A percentile compares a stretch with the other conserved stretches of the same genome.
Evolutionary conservation across 2,329 filamentous ascomycete species (phyloP).

Genomic region (Intubia oerlemansii): DNA sequence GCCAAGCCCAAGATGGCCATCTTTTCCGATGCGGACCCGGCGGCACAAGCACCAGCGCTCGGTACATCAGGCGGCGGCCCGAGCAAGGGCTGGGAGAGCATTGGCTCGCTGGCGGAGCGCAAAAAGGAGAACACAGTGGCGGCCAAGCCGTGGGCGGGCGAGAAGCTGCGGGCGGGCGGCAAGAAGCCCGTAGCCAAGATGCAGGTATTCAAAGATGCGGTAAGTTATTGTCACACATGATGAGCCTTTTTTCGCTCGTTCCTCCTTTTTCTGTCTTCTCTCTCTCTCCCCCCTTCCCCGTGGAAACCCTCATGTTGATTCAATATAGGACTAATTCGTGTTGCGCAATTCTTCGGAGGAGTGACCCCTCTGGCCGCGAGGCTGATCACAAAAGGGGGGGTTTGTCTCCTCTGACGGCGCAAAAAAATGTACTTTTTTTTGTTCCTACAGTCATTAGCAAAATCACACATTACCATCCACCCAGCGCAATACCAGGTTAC

Average conservation of each 20-base stretch:
- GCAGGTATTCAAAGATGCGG: slow-evolving; percentile 86
- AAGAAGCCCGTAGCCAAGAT: slow-evolving; percentile 69
- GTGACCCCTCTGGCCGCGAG: no score
- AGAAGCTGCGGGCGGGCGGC: slow-evolving; percentile 72
- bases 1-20: slow-evolving; percentile 70
- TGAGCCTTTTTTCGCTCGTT: no score
- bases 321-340: slow-evolving; percentile 96
- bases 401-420: slow-evolving; percentile 18
- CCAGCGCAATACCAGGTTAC: slow-evolving; percentile 57
- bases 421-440: slow-evolving; percentile 11
- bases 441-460: slow-evolving; percentile 30
- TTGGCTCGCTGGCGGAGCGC: slow-evolving; percentile 65
- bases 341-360: no score
- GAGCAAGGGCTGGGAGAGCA: slow-evolving; percentile 73
- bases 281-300: neutral
- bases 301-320: slow-evolving; percentile 50
- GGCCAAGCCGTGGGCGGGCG: slow-evolving; percentile 76
- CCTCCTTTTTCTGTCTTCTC: no score
- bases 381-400: no score
- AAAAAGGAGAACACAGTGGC: slow-evolving; percentile 88
- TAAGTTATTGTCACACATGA: slow-evolving; percentile 30
- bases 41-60: slow-evolving; percentile 32
- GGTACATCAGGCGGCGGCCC: slow-evolving; percentile 27
- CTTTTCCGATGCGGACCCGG: slow-evolving; percentile 57
- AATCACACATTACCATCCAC: slow-evolving; percentile 43